Conservation (phyloP, 2,329 filamentous ascomycete genomes). For the Penicillium sp. region DNA sequence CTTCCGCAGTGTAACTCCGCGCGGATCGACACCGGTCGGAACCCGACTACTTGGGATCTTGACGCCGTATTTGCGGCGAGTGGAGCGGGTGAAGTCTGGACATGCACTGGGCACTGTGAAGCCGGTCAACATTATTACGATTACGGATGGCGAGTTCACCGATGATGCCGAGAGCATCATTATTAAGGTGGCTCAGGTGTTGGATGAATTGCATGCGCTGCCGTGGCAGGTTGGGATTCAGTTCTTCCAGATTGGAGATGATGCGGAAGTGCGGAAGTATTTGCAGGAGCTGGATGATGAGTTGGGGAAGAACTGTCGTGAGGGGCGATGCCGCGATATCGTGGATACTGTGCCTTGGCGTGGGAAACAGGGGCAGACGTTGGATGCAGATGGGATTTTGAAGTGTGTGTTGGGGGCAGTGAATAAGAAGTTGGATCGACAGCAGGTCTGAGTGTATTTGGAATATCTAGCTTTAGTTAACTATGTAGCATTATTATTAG, state of each 20-base stretch:
- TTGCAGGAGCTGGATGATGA: slow-evolving; percentile 72
- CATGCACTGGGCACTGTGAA: slow-evolving; percentile 46
- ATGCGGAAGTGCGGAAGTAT: slow-evolving; percentile 58
- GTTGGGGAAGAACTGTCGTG: slow-evolving; percentile 50
- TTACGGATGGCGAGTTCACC: slow-evolving; percentile 78
- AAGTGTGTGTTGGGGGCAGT: slow-evolving; percentile 80
- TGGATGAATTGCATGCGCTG: slow-evolving; percentile 61
- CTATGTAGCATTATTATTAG: too few species aligned
- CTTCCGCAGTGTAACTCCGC: slow-evolving; percentile 63
- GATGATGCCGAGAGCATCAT: slow-evolving; percentile 74
- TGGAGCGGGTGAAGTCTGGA: slow-evolving; percentile 38
- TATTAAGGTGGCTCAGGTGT: slow-evolving; percentile 59
- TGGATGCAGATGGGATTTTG: slow-evolving; percentile 67
- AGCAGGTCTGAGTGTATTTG: neutral
- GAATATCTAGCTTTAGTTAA: too few species aligned
- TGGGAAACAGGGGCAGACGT: slow-evolving; percentile 41
- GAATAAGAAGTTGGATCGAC: slow-evolving; percentile 44
- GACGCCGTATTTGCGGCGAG: slow-evolving; percentile 60
- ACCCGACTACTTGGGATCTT: slow-evolving; percentile 66
- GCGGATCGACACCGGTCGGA: slow-evolving; percentile 69
- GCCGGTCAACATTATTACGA: slow-evolving; percentile 84
- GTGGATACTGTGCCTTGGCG: slow-evolving; percentile 82
- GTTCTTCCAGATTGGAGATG: slow-evolving; percentile 89
- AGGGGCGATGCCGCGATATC: slow-evolving; percentile 64
- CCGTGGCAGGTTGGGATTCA: slow-evolving; percentile 85